Evolutionary conservation across 768 basidiomycete genomes (phyloP), one percentile per base, ranked within the genome.

Genomic region (Tephrocybe sp.): DNA sequence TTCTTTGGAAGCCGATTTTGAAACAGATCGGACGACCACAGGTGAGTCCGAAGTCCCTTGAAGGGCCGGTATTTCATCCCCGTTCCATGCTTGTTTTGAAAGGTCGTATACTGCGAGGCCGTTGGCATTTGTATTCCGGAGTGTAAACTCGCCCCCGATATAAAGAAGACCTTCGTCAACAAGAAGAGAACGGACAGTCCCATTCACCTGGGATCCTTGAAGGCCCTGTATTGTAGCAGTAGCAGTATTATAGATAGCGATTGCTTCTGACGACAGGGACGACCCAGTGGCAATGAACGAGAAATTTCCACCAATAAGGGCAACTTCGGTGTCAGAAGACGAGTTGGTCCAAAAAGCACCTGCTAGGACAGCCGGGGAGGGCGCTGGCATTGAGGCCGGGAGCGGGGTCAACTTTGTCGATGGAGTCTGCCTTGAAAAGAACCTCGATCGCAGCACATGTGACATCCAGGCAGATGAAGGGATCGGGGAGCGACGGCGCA

Each of bases 281-380:
- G 74, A 69, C 6, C 71, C 71, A 2, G 68, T 51, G 33, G 71
- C 55, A 5, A 73, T 53, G 62, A 85, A 85, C 0, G 88, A 80
- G 65, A 98, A 99, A 66, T 94, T 93, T 30, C 96, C 96, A 26
- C 94, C 96, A 42, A 98, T 73, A 55, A 98, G 81, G 37, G 83
- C 82, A 17, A 92, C 68, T 50, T 90, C 82, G 39, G 62, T 65
- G 4, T 79, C 76, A 2, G 83, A 83, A 1, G 86, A 79, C 32
- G 74, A 75, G 63, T 98, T 97, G 6, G 82, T 88, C 91, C 92
- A 98, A 73, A 93, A 98, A 2, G 81, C 80, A 26, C 92, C 96
- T 0, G 91, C 80, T 48, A 97, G 75, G 53, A 98, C 83, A 15
- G 91, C 85, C 0, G 93, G 92, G 1, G 92, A 89, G 1, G 79